Base-by-base conservation (phyloP, 495 filamentous ascomycete genomes). In the Podospora conica region DNA sequence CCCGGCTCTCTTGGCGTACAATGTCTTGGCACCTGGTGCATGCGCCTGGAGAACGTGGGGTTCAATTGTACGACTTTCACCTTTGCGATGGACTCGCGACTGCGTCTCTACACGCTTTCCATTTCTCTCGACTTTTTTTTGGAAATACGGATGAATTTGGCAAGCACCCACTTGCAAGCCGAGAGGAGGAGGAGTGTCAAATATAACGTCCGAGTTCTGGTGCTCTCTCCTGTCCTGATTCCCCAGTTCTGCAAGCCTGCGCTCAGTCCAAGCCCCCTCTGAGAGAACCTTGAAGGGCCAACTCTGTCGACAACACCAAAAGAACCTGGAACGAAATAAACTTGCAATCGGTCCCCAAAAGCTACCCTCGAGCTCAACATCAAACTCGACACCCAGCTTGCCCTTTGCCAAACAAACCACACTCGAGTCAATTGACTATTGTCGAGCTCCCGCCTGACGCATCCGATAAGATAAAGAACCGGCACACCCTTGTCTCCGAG, bases 381-480 rank as follows among this genome's bases (percentile, higher is more conserved):
- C 40, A 6, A 48, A 2, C 40, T 18, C 15, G 40, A n/a, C 18
- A n/a, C 6, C 40, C 4, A 1, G 5, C 40, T 48, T 1, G 15
- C 6, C 33, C 40, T n/a, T 33, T 48, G 15, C 15, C 15, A 48
- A 8, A 48, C 18, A 48, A 7, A 18, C 9, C n/a, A n/a, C n/a
- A n/a, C 40, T 23, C 20, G 12, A 56, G 7, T 55, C 53, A 58
- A 58, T 27, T 7, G 11, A 55, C 7, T 22, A 55, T 7, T 7
- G 10, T 56, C 20, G 21, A 56, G 1, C 54, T 56, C 54, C 20
- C 54, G 4, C 20, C 28, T 27, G 29, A 53, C 29, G 33, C 28
- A 53, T 11, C 18, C 64, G 69, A 70, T 70, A 70, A 70, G 69
- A 70, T 68, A 70, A 55, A 25, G 12, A 61, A 54, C 9, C 9